Conservation (phyloP, 768 basidiomycete species). For the Lyophyllum decastes region DNA sequence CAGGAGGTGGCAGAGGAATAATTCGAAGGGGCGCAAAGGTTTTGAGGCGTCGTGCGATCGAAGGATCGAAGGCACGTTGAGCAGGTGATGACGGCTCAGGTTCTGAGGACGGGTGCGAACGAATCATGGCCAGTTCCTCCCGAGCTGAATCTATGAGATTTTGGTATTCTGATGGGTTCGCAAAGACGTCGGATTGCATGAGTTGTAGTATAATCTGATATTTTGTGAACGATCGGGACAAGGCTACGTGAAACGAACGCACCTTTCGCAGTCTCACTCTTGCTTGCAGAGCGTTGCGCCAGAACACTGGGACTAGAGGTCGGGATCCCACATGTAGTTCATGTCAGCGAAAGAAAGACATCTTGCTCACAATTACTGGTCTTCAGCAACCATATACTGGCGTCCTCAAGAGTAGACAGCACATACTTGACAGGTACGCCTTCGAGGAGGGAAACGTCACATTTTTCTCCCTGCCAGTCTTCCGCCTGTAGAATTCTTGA, state of each 20-base stretch:
- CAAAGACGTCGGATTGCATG: constrained; percentile 42
- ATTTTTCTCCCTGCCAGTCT: constrained; percentile 91
- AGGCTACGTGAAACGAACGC: constrained; percentile 1
- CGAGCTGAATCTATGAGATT: constrained; percentile 40
- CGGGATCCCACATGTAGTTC: background rate
- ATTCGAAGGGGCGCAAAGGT: constrained; percentile 71
- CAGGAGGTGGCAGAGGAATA: constrained; percentile 48
- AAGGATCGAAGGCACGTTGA: constrained; percentile 61
- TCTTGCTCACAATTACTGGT: constrained; percentile 41
- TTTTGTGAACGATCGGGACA: background rate
- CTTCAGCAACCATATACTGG: constrained; percentile 57
- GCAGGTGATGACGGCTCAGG: constrained; percentile 48
- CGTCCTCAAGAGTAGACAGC: constrained; percentile 57
- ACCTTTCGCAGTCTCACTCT: constrained; percentile 65
- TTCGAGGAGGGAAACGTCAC: constrained; percentile 76
- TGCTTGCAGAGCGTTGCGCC: constrained; percentile 52
- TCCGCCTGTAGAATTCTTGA: constrained; percentile 54
- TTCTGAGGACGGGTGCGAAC: constrained; percentile 34
- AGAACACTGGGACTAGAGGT: constrained; percentile 41
- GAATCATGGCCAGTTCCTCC: constrained; percentile 41
- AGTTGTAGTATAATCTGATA: constrained; percentile 51
- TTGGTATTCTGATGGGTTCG: constrained; percentile 36
- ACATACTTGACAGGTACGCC: constrained; percentile 55
- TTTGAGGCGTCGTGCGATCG: constrained; percentile 64
- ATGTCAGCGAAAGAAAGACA: background rate